Base-by-base conservation (phyloP, 768 basidiomycete species). In the Kwoniella sp. region DNA sequence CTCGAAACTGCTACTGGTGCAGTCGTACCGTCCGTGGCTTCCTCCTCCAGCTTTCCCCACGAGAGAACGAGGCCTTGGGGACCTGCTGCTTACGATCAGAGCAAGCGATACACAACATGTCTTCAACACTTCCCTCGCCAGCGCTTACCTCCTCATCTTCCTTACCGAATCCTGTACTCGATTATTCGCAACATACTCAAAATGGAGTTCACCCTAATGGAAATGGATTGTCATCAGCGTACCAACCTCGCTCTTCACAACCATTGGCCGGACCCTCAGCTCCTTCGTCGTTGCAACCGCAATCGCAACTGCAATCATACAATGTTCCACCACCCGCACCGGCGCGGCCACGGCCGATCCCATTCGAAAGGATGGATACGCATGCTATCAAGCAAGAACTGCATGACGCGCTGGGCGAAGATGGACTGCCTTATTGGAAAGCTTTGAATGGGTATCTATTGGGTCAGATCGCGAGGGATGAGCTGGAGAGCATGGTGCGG, bases 351-450 rank as follows among this genome's bases (percentile, higher is more conserved):
- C 41, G 41, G 29, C 65, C 61, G 20, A 12, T 63, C 57, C 70
- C 69, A 20, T 69, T 73, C 37, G 56, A 67, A 20, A 30, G 73
- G 23, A 51, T 67, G 9, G 76, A 77, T 45, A 71, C 65, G 0
- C 72, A 70, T 26, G 50, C 65, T 0, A 72, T 77, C 67, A 77
- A 77, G 65, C 73, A 77, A 65, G 72, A 77, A 59, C 57, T 77
- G n/a, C 76, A 77, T 57, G 76, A 77, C 71, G 76, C 55, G 28
- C 55, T 77, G 17, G 76, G 76, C 1, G 73, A 73, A 58, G 60
- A 75, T 67, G 76, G 76, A 2, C 45, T 77, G 66, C 66, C 73
- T n/a, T 77, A 77, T 50, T 77, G 76, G 76, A 77, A 75, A 47
- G 74, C 76, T 22, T 31, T 77, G 30, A 73, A 77, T 63, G 76